Percentiles rank a stretch among this genome's conserved stretches.
phyloP scores from a whole-genome alignment of 768 basidiomycete genomes.

The Albatrellus ellisii region DNA sequence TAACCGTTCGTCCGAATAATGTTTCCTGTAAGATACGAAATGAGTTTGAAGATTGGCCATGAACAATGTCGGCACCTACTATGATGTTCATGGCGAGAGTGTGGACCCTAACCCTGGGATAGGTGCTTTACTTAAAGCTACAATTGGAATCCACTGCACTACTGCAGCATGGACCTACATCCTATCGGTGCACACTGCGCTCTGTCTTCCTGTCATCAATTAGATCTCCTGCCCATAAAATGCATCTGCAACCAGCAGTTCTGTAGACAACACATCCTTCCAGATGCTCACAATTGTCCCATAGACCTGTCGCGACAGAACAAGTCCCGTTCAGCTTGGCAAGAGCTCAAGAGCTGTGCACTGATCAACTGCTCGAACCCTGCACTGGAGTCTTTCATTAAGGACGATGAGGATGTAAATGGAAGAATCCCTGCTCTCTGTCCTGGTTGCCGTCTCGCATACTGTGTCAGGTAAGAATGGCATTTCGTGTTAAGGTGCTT shows the following conservation, averaged over 20 bases:
- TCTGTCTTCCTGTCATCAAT: slow-evolving; percentile 38
- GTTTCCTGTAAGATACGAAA: slow-evolving; percentile 54
- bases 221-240: slow-evolving; percentile 69
- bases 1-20: slow-evolving; percentile 87
- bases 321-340: not conserved
- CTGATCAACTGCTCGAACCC: not conserved
- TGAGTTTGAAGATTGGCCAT: not conserved
- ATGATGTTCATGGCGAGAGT: slow-evolving; percentile 84
- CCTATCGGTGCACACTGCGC: slow-evolving; percentile 56
- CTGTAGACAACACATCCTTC: slow-evolving; percentile 50
- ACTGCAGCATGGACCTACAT: slow-evolving; percentile 30
- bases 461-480: not conserved
- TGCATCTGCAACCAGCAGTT: slow-evolving; percentile 49
- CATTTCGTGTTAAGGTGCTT: not conserved
- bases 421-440: not conserved
- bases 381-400: not conserved
- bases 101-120: slow-evolving; percentile 9
- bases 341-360: not conserved
- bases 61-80: slow-evolving; percentile 39
- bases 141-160: no score
- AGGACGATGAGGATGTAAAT: not conserved
- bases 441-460: not conserved
- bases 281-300: slow-evolving; percentile 48
- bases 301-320: slow-evolving; percentile 5
- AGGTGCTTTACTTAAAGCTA: no score